phyloP scores from a whole-genome alignment of 2,329 filamentous ascomycete genomes.

The Aspergillus jensenii region DNA sequence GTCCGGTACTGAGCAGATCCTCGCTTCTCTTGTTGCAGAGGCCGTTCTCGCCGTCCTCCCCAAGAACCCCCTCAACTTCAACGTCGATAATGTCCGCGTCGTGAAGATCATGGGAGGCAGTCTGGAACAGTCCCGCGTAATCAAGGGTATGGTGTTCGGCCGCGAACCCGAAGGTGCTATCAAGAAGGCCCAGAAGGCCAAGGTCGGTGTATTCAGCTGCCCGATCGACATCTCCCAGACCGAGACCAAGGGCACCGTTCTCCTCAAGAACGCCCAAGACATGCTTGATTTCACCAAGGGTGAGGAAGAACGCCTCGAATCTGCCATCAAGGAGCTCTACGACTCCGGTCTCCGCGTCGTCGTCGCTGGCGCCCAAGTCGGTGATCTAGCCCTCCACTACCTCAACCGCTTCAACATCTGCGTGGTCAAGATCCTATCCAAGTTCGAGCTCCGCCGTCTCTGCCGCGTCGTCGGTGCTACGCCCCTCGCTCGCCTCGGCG shows the following conservation, averaged over 20 bases:
- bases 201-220: conserved; percentile 96
- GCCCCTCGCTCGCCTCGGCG: conserved; percentile 89
- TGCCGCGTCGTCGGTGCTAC: conserved; percentile 97
- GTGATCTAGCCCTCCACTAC: conserved; percentile 95
- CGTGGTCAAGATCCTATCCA: conserved; percentile 94
- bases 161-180: conserved; percentile 88
- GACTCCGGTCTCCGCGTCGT: conserved; percentile 91
- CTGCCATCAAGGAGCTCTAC: conserved; percentile 89
- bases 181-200: conserved; percentile 89
- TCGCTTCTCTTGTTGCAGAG: conserved; percentile 85
- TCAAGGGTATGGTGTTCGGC: conserved; percentile 98
- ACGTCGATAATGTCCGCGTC: conserved; percentile 97
- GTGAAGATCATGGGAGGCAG: conserved; percentile 99
- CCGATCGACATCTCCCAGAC: conserved; percentile 94
- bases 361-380: conserved; percentile 87
- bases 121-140: conserved; percentile 87
- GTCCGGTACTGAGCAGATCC: conserved; percentile 84
- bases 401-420: conserved; percentile 96
- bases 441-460: conserved; percentile 92
- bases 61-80: conserved; percentile 95
- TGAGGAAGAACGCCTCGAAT: conserved; percentile 89
- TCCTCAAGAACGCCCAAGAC: conserved; percentile 95
- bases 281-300: conserved; percentile 99
- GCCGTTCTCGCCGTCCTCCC: conserved; percentile 82
- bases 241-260: conserved; percentile 96